Evolutionary conservation across 2,329 filamentous ascomycete species (phyloP).

Genomic region (Colletotrichum euphorbiae): DNA sequence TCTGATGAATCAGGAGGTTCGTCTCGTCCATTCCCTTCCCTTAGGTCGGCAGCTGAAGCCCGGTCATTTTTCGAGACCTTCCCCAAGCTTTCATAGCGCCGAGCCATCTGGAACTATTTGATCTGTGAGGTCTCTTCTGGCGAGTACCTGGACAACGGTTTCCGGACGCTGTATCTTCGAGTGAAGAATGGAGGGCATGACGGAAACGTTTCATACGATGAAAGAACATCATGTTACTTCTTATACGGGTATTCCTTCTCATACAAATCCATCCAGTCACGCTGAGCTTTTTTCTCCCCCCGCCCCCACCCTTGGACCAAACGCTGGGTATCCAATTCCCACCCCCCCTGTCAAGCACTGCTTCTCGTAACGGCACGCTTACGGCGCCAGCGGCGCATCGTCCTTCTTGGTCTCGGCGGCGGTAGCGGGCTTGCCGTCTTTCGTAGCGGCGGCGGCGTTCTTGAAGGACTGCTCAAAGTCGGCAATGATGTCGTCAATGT

Average conservation of each 20-base stretch:
- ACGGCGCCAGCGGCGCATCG: conserved; percentile 51
- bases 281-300: no score
- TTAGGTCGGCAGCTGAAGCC: background rate
- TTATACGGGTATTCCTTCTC: conserved; percentile 35
- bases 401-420: conserved; percentile 48
- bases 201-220: background rate
- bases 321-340: conserved; percentile 11
- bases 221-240: conserved; percentile 22
- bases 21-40: background rate
- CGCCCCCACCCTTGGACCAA: background rate
- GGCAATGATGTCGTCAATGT: conserved; percentile 96
- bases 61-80: no score
- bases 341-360: background rate
- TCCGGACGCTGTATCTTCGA: no score
- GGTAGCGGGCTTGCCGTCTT: conserved; percentile 45
- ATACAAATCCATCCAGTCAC: conserved; percentile 16
- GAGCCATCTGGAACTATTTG: no score
- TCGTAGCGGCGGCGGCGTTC: conserved; percentile 62
- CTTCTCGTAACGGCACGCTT: conserved; percentile 16
- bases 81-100: no score
- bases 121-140: no score
- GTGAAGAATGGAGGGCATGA: no score
- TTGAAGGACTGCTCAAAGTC: conserved; percentile 94
- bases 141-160: no score
- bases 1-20: conserved; percentile 7